phyloP scores from a whole-genome alignment of 805 yeast genomes.

The Dipodascopsis uninucleata region DNA sequence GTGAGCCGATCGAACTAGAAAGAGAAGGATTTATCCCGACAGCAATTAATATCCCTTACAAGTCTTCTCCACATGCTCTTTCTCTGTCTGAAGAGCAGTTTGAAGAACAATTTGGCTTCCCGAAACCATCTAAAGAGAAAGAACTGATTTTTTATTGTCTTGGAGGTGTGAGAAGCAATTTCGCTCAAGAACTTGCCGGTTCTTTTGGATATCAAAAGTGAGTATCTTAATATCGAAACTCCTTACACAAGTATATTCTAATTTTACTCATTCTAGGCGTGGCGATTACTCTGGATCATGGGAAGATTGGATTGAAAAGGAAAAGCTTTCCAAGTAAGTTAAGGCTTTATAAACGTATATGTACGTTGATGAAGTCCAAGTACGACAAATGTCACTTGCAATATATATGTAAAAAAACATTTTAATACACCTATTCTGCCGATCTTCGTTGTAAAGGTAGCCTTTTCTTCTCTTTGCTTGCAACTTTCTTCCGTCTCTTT shows the following conservation, averaged over 20 bases:
- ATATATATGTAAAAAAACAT: background rate
- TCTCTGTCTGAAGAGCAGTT: constrained; percentile 77
- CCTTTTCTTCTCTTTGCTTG: constrained; percentile 29
- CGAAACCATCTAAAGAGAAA: constrained; percentile 67
- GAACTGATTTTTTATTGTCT: constrained; percentile 86
- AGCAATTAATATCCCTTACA: constrained; percentile 83
- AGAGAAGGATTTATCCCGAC: constrained; percentile 72
- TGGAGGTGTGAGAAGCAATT: constrained; percentile 86
- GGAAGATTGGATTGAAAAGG: constrained; percentile 66
- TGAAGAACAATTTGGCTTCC: constrained; percentile 71
- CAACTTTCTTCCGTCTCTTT: constrained; percentile 26
- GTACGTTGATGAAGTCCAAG: background rate
- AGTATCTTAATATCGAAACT: constrained; percentile 6
- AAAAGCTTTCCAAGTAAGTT: constrained; percentile 4
- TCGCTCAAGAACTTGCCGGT: constrained; percentile 86
- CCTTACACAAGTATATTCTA: background rate
- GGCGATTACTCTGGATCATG: constrained; percentile 85
- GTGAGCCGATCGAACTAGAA: constrained; percentile 80
- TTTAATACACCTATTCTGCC: constrained; percentile 1
- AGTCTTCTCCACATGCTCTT: constrained; percentile 88
- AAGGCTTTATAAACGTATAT: background rate
- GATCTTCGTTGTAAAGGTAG: constrained; percentile 37
- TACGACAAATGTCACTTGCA: no score
- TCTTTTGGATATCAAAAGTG: constrained; percentile 76
- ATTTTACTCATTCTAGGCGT: constrained; percentile 39